Evolutionary conservation across 2,329 filamentous ascomycete species (phyloP).

Genomic region (Beauveria pseudobassiana): DNA sequence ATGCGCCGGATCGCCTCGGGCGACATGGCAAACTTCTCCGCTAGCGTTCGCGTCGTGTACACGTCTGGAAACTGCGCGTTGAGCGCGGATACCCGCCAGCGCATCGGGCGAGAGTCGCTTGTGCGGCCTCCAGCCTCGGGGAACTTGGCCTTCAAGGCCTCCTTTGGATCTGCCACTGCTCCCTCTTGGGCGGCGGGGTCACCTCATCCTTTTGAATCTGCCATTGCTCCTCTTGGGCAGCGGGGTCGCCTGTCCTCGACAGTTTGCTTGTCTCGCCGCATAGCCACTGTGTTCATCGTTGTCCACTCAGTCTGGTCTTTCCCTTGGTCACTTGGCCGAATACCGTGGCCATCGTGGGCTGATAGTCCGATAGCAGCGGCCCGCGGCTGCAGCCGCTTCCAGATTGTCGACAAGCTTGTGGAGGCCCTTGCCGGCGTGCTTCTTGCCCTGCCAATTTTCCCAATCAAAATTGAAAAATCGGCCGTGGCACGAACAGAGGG

Average conservation of each 20-base stretch:
- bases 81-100: conserved; percentile 80
- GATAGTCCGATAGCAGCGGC: neutral
- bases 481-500: neutral
- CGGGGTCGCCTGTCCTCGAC: neutral
- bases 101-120: conserved; percentile 90
- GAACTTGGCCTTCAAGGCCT: conserved; percentile 69
- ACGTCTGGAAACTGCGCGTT: conserved; percentile 67
- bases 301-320: too few relatives aligned
- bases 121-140: conserved; percentile 69
- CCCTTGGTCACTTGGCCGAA: neutral
- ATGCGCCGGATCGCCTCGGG: conserved; percentile 83
- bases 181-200: conserved; percentile 21
- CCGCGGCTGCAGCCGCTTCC: neutral
- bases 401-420: neutral
- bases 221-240: conserved; percentile 50
- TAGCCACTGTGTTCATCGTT: too few relatives aligned
- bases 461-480: conserved; percentile 6
- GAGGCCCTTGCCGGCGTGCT: neutral
- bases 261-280: too few relatives aligned
- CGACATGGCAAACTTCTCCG: conserved; percentile 76
- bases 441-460: conserved; percentile 2
- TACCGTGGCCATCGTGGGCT: neutral
- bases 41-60: conserved; percentile 68
- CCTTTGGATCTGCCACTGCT: conserved; percentile 67
- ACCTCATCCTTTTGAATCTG: conserved; percentile 49